Evolutionary conservation across 495 filamentous ascomycete genomes (phyloP).

Genomic region (Margaritispora aquatica): DNA sequence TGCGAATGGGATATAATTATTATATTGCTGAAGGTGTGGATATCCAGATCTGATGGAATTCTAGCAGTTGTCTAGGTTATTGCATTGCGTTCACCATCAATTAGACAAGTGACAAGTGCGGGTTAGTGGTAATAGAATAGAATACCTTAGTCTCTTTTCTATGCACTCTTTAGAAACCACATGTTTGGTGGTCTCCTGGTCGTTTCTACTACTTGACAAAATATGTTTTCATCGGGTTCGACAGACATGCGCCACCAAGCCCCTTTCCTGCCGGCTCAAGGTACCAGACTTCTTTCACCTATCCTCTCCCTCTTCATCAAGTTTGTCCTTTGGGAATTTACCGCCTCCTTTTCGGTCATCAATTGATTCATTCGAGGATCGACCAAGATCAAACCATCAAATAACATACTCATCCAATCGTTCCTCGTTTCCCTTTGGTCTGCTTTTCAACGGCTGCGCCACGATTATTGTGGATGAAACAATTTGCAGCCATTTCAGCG

Average conservation of each 20-base stretch:
- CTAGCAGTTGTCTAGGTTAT: too few species aligned
- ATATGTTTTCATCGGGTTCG: too few species aligned
- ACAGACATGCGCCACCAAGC: not conserved
- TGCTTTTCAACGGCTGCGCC: constrained; percentile 3
- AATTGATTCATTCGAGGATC: not conserved
- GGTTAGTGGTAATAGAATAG: too few species aligned
- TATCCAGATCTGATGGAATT: too few species aligned
- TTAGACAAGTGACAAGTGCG: too few species aligned
- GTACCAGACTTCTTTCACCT: too few species aligned
- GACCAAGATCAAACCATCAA: not conserved
- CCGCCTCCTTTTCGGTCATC: not conserved
- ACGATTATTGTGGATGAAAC: constrained; percentile 6
- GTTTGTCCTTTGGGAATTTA: not conserved
- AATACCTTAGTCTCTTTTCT: not conserved
- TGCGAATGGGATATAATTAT: too few species aligned
- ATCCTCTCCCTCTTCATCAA: not conserved
- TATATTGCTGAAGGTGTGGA: too few species aligned
- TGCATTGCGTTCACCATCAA: too few species aligned
- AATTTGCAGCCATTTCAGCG: not conserved
- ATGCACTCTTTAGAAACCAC: not conserved
- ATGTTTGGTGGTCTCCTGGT: not conserved
- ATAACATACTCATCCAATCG: not conserved
- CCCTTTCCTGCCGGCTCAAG: not conserved
- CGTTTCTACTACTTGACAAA: not conserved
- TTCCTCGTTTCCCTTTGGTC: not conserved